These are phyloP conservation scores for Colletotrichum navitas DNA, from an alignment of 2,329 filamentous ascomycete genomes.

Conservation along the genomic window DNA sequence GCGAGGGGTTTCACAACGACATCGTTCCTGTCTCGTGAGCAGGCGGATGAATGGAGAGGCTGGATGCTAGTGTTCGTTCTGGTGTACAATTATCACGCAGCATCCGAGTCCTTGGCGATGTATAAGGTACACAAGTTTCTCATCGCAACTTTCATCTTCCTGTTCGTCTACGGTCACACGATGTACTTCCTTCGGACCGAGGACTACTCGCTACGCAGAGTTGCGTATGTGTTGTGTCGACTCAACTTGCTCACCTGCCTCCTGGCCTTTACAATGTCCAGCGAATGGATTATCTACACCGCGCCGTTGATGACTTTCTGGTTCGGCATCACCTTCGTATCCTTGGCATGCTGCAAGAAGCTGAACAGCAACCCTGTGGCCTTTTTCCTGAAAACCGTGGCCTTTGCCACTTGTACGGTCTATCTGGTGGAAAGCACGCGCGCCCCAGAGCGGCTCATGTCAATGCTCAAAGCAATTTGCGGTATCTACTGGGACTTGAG, in stretches of 20 bases:
- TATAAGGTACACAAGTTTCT: conserved; percentile 68
- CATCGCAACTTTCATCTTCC: conserved; percentile 71
- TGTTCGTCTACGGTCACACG: conserved; percentile 73
- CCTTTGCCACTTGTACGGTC: conserved; percentile 54
- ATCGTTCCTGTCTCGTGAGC: conserved; percentile 60
- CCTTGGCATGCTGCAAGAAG: conserved; percentile 57
- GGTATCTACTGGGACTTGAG: conserved; percentile 61
- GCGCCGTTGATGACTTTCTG: conserved; percentile 71
- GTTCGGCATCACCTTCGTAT: conserved; percentile 69
- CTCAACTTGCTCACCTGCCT: conserved; percentile 68
- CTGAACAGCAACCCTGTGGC: conserved; percentile 58
- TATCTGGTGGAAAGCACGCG: conserved; percentile 34
- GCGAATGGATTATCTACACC: conserved; percentile 66
- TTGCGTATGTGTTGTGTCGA: conserved; percentile 62
- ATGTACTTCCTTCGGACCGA: conserved; percentile 67
- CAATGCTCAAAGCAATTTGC: conserved; percentile 47
- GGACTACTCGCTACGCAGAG: conserved; percentile 68
- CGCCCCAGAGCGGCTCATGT: conserved; percentile 26
- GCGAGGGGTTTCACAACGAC: conserved; percentile 23
- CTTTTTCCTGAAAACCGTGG: conserved; percentile 61
- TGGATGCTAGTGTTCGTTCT: conserved; percentile 69
- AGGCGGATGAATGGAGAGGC: conserved; percentile 76
- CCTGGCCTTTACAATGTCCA: conserved; percentile 68
- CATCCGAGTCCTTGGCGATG: conserved; percentile 60
- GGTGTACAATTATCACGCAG: conserved; percentile 69